These are phyloP conservation scores for Fraxinus nigra DNA, from an alignment of 305 asterid species.

Conservation along the genomic window DNA sequence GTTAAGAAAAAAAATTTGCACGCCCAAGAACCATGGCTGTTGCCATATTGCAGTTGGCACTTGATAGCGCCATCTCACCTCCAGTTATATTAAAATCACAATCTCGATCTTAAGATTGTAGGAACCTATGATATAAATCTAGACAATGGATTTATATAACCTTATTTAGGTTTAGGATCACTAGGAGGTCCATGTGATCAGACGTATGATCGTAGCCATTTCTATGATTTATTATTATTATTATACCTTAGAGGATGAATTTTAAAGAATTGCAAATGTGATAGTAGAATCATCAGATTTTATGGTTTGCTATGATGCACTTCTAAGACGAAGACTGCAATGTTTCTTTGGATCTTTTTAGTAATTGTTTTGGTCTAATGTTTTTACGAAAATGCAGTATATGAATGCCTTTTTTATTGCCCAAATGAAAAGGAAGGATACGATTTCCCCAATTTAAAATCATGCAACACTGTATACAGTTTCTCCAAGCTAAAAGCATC, in stretches of 20 bases:
- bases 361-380: not conserved
- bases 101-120: not conserved
- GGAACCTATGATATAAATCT: not conserved
- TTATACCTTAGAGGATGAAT: not conserved
- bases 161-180: not conserved
- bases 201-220: not conserved
- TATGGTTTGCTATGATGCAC: not conserved
- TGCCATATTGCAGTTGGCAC: not conserved
- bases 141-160: not conserved
- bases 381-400: not conserved
- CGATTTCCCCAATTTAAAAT: not conserved
- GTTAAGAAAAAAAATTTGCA: not conserved
- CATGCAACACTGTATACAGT: not conserved
- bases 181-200: not conserved
- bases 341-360: not conserved
- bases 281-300: not conserved
- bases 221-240: not conserved
- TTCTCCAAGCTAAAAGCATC: not conserved
- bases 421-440: not conserved
- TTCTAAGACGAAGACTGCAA: not conserved
- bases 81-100: not conserved
- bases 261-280: not conserved
- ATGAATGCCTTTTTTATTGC: not conserved
- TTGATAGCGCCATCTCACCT: not conserved
- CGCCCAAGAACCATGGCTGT: not conserved